Evolutionary conservation across 2,329 filamentous ascomycete genomes (phyloP).

Genomic region (Erysiphe pulchra): DNA sequence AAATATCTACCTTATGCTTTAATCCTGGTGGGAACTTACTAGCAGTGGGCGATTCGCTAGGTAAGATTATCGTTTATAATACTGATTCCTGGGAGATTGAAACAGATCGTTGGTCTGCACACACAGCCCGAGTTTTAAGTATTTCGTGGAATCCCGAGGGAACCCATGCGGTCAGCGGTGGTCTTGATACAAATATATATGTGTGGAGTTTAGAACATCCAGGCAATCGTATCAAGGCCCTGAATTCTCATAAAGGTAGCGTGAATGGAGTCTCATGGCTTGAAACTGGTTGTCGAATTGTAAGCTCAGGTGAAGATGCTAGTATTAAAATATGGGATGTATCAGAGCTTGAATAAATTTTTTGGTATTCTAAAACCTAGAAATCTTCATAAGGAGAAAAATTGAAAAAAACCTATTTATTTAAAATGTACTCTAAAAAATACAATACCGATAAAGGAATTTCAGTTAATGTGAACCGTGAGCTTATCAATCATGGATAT

Average conservation of each 20-base stretch:
- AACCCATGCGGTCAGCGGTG: slow-evolving; percentile 59
- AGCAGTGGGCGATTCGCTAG: slow-evolving; percentile 58
- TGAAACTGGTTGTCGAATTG: slow-evolving; percentile 35
- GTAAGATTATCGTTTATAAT: slow-evolving; percentile 69
- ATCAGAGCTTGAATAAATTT: slow-evolving; percentile 21
- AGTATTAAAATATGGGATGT: slow-evolving; percentile 75
- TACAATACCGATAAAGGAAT: too few species aligned
- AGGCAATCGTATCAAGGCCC: slow-evolving; percentile 56
- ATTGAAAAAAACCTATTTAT: too few species aligned
- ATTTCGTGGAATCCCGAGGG: slow-evolving; percentile 57
- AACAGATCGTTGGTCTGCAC: slow-evolving; percentile 55
- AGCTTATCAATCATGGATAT: too few species aligned
- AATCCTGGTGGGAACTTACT: slow-evolving; percentile 52
- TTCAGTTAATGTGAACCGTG: too few species aligned
- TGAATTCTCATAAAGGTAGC: slow-evolving; percentile 88
- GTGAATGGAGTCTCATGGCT: slow-evolving; percentile 75
- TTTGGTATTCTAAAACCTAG: neutral
- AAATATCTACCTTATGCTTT: slow-evolving; percentile 62
- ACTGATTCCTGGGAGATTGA: slow-evolving; percentile 40
- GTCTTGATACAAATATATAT: slow-evolving; percentile 74
- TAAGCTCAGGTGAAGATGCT: slow-evolving; percentile 66
- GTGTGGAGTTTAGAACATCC: slow-evolving; percentile 74
- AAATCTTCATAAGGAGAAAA: neutral
- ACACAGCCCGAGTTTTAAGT: slow-evolving; percentile 39
- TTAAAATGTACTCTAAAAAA: too few species aligned